Evolutionary conservation across 257 asterid species (phyloP).

Genomic region (Ocimum tenuiflorum): DNA sequence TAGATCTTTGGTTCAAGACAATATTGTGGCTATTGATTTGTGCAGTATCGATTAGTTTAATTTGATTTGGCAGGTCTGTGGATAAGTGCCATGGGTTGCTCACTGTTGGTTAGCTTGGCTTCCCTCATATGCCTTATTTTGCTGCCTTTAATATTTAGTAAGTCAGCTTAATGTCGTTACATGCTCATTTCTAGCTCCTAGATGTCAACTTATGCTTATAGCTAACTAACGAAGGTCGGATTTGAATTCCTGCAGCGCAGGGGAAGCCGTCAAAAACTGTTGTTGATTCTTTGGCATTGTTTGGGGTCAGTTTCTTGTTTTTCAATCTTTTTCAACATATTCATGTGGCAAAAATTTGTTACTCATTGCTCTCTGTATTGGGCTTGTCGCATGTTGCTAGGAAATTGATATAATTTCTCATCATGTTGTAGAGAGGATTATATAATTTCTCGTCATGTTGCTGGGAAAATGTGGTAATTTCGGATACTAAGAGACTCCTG

Average conservation of each 20-base stretch:
- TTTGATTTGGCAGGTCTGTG: slow-evolving; percentile 60
- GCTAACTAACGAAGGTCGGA: slow-evolving; percentile 14
- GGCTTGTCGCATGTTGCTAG: too few relatives aligned
- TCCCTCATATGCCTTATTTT: slow-evolving; percentile 89
- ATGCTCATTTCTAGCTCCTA: slow-evolving; percentile 9
- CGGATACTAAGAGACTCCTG: neutral
- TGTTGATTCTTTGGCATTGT: slow-evolving; percentile 84
- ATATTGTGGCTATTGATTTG: neutral
- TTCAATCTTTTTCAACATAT: neutral
- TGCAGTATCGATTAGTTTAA: neutral
- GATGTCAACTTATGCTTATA: slow-evolving; percentile 8
- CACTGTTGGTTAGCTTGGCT: slow-evolving; percentile 97
- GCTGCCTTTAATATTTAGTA: slow-evolving; percentile 78
- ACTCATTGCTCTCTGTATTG: slow-evolving; percentile 4
- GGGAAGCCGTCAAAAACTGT: slow-evolving; percentile 84
- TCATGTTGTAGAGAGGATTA: neutral
- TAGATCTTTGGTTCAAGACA: neutral
- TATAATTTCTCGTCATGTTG: neutral
- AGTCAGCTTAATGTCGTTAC: slow-evolving; percentile 29
- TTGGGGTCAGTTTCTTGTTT: slow-evolving; percentile 66
- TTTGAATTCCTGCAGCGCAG: slow-evolving; percentile 52
- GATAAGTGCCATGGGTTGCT: slow-evolving; percentile 89
- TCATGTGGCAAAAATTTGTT: neutral
- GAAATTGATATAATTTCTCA: neutral
- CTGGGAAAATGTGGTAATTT: neutral